Percentiles rank a stretch among this genome's conserved stretches.
phyloP scores from a whole-genome alignment of 2,329 filamentous ascomycete genomes.

The Pestalotiopsis sp. region DNA sequence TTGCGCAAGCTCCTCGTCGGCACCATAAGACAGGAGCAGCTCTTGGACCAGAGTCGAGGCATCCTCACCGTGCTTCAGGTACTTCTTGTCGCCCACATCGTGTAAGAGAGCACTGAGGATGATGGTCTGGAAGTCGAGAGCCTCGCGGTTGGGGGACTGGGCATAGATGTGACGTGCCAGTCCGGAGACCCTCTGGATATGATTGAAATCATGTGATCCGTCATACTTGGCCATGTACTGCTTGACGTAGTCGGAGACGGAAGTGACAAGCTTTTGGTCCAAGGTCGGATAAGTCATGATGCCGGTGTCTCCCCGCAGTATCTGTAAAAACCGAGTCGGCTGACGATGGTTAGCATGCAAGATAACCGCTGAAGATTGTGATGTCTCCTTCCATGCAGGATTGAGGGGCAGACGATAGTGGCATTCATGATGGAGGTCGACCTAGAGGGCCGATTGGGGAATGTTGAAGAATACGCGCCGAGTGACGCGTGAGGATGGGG shows the following conservation, averaged over 20 bases:
- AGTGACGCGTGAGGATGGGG: constrained; percentile 3
- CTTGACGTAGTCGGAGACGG: constrained; percentile 63
- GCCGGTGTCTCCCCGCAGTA: not conserved
- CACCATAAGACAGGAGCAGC: constrained; percentile 58
- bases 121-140: constrained; percentile 55
- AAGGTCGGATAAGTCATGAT: constrained; percentile 9
- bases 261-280: constrained; percentile 47
- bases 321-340: not conserved
- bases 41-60: constrained; percentile 53
- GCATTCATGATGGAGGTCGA: not conserved
- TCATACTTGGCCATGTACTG: constrained; percentile 78
- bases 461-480: constrained; percentile 3
- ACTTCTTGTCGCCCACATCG: constrained; percentile 87
- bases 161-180: constrained; percentile 67
- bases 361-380: constrained; percentile 11
- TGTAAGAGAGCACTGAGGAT: constrained; percentile 77
- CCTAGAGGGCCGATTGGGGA: not conserved
- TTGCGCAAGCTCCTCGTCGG: constrained; percentile 55
- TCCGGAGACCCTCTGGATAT: constrained; percentile 78
- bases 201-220: constrained; percentile 83
- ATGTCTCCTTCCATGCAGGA: not conserved
- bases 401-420: constrained; percentile 4
- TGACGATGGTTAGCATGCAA: constrained; percentile 8
- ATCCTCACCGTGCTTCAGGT: constrained; percentile 60
- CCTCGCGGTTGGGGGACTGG: constrained; percentile 25